Evolutionary conservation across 257 asterid species (phyloP), one percentile per base, ranked within the genome.

Genomic region (Solanum habrochaites): DNA sequence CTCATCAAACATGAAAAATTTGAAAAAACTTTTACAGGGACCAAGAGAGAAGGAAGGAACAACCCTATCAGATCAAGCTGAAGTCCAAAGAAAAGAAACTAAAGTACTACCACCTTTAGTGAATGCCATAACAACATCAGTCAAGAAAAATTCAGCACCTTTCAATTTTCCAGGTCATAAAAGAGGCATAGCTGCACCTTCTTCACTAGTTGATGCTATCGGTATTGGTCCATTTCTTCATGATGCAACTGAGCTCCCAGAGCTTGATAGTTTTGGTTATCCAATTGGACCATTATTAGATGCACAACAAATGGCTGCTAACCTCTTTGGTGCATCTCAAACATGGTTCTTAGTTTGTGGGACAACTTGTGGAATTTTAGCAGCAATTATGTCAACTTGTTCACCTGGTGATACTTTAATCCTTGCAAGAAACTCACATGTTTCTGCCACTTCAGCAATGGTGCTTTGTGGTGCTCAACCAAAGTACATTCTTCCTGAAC

Each of bases 341-440:
- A 94, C 98, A 43, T 96, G 96, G 98, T 96, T 94, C 89, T 95
- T 96, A 83, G 98, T 96, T 18, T 93, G 96, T 58, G 98, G 98
- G 47, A 96, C 93, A 86, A 96, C 98, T 1, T 94, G 98, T 89
- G 98, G 98, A 25, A 87, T 96, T 74, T 98, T 94, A 82, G 96
- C 98, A 69, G 94, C 98, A 6, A 88, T 94, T 73, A 93, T 96
- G 98, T 94, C 96, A 27, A 88, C 93, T 60, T 96, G 98, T 92
- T 87, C 86, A 73, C 97, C 98, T 1, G 97, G 98, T 80, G 94
- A 94, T 31, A 91, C 89, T 71, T 86, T 95, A 69, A 82, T 94
- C 83, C 96, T 96, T 85, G 98, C 98, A 43, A 92, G 98, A 62
- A 94, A 94, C 88, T 90, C 91, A 78, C 98, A 96, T 89, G 90